phyloP scores from a whole-genome alignment of 345 rosid species.

The Pistacia atlantica region DNA sequence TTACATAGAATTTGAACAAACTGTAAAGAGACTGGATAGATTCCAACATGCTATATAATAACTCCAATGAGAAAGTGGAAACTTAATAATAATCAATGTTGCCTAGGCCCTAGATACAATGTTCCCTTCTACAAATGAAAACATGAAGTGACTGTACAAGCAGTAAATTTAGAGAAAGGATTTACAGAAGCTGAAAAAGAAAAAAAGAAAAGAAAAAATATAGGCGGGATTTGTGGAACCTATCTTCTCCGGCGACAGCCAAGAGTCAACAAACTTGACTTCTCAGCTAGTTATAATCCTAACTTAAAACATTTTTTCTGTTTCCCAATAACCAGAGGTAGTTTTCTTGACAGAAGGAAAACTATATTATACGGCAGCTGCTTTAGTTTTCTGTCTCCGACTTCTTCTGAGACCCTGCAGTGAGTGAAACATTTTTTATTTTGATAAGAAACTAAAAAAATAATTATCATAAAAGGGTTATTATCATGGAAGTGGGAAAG shows the following conservation, averaged over 20 bases:
- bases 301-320: background rate
- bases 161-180: background rate
- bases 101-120: no score
- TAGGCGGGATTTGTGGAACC: no score
- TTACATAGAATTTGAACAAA: no score
- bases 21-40: no score
- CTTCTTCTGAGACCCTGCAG: conserved; percentile 38
- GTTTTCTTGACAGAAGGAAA: background rate
- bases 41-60: no score
- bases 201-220: background rate
- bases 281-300: background rate
- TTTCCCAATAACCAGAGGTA: background rate
- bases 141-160: background rate
- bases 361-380: background rate
- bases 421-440: background rate
- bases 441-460: background rate
- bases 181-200: background rate
- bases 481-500: no score
- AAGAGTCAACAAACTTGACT: background rate
- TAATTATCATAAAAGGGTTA: no score
- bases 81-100: no score
- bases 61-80: no score
- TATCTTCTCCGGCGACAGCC: no score
- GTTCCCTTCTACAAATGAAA: background rate
- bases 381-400: conserved; percentile 27